Base-by-base conservation (phyloP, 768 basidiomycete genomes). In the Termitomyces sp. region DNA sequence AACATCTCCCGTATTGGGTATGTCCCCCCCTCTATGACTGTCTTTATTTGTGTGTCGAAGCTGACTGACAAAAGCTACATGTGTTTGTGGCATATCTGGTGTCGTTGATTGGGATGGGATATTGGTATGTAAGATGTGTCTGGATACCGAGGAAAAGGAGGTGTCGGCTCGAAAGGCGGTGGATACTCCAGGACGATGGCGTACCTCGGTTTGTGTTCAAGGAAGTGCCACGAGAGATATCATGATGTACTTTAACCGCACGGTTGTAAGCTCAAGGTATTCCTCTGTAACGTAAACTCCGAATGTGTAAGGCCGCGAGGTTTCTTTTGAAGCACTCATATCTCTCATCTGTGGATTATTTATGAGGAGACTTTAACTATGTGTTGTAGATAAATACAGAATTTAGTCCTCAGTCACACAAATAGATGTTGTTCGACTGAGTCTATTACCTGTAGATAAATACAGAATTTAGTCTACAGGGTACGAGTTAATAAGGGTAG, bases 1-100 rank as follows among this genome's bases (percentile, higher is more conserved):
- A 81, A 24, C 65, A 73, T 58, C 74, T 91, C 12, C 87, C 88
- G 4, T 91, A 90, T 63, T 89, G 84, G 77, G 88, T 89, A 63
- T 64, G 86, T 71, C 2, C 15, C 13, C 4, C n/a, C 51, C 24
- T n/a, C n/a, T 70, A 77, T 15, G 68, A 73, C n/a, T 79, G 0
- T 67, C 81, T 68, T 42, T 46, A 18, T 18, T 48, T 27, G 6
- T 20, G 20, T 1, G 18, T 18, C n/a, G 16, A 0, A 68, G 83
- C 0, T 80, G 16, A 33, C 13, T 54, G 53, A 34, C 31, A 51
- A 36, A 47, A 86, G 83, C 73, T 78, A 3, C 86, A 86, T 57
- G 72, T 79, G 9, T 70, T 75, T n/a, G 73, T 76, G 15, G 78
- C 81, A 0, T 70, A 83, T 56, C 65, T 70, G 0, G 70, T 86